Evolutionary conservation across 441 rosid genomes (phyloP).

Genomic region (Populus hybrid): DNA sequence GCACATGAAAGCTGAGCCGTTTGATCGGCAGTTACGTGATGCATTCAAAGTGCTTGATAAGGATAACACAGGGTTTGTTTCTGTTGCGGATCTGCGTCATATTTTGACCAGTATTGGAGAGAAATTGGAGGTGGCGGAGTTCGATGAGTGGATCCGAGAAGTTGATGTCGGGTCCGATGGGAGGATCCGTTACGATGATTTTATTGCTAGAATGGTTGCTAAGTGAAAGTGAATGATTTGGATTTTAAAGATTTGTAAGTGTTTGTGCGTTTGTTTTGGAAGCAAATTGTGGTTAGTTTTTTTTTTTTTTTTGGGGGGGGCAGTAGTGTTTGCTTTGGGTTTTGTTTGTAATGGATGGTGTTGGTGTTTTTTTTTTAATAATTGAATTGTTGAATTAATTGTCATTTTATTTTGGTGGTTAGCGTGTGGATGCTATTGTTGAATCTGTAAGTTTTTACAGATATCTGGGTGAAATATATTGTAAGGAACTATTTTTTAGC

Average conservation of each 20-base stretch:
- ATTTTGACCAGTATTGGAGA: constrained; percentile 90
- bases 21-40: too few species aligned
- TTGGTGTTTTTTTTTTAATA: background rate
- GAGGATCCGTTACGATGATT: constrained; percentile 72
- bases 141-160: constrained; percentile 96
- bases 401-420: background rate
- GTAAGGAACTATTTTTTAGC: background rate
- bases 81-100: constrained; percentile 89
- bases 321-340: background rate
- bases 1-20: too few species aligned
- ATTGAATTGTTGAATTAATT: background rate
- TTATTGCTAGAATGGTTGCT: constrained; percentile 8
- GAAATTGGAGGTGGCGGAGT: constrained; percentile 77
- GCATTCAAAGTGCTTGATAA: too few species aligned
- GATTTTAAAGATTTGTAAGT: background rate
- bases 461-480: background rate
- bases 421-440: background rate
- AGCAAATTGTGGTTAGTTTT: background rate
- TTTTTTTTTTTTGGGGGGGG: constrained; percentile 49
- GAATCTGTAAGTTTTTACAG: background rate
- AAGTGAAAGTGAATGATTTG: background rate
- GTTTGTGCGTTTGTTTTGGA: background rate
- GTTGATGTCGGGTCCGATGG: constrained; percentile 90
- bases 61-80: constrained; percentile 37
- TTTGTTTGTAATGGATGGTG: background rate